Base-by-base conservation (phyloP, 441 rosid genomes). In the Pelargonium fulgidum region DNA sequence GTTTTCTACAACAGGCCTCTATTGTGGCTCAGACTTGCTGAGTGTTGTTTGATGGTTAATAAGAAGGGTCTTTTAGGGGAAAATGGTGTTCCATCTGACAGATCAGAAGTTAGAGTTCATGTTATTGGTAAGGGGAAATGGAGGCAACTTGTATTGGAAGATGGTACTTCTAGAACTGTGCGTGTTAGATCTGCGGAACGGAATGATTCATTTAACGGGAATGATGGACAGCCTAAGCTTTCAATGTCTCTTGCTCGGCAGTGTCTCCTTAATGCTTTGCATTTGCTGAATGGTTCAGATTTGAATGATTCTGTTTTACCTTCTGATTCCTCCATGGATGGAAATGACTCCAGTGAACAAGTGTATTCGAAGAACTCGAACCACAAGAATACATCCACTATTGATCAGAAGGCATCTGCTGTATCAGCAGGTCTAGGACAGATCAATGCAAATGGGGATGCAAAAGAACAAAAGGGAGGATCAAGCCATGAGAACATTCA, bases 21-120 rank as follows among this genome's bases (percentile, higher is more conserved):
- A 8, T 80, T 92, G 77, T 94, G 99, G 99, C 89, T 94, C 50
- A 94, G 96, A 48, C 83, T 94, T 44, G 96, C 97, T 71, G 99
- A 94, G 78, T 92, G 99, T 80, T 92, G 97, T 74, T 73, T 89
- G 50, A 76, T 90, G 96, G 98, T 97, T 76, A 80, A 79, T 29
- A 89, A 83, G 80, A 91, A 85, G 79, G 96, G 96, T 67, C 86
- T 88, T 70, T 56, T 87, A 66, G 82, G 78, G 48, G 83, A 72
- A 52, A 73, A 81, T 24, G 39, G 19, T 62, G 47, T 75, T 73
- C 63, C 81, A 26, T 80, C 72, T 17, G 85, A 87, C 56, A 76
- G 76, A 69, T 81, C 91, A 13, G 92, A 86, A 70, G 75, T 90
- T 75, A 78, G 65, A 73, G 77, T 85, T 62, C 84, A 66, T 70